Base-by-base conservation (phyloP, 2,329 filamentous ascomycete genomes). In the Colletotrichum sp. region DNA sequence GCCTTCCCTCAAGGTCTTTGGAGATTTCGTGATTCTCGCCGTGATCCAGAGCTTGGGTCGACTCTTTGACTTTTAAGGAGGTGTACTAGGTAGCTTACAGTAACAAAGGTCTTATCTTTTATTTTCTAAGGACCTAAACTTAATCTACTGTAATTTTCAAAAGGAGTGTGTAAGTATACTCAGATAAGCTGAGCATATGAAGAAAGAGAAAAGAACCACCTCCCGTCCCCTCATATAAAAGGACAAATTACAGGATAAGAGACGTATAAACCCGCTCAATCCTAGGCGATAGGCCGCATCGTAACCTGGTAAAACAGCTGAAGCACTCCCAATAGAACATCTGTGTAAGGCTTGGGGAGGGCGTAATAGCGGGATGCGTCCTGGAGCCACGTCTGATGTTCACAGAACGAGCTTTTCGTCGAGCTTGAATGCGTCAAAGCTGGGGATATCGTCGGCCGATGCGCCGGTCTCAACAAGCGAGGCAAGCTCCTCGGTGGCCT, bases 391-490 rank as follows among this genome's bases (percentile, higher is more conserved):
- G 61, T 34, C 61, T 72, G 61, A 60, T 58, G 26, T 67, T 72
- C 15, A 72, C 61, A 72, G 48, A 60, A 67, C 69, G n/a, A 72
- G 69, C 69, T 26, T 60, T 58, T 58, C 6, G 21, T 67, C 61
- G 43, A 72, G 69, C 69, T 72, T 72, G 48, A 72, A 72, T n/a
- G 0, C 61, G 30, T 67, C 34, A 60, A 67, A 10, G 69, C 69
- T 67, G 26, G 69, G 16, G 2, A 72, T 67, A 9, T 72, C 69
- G 48, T 72, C 34, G 61, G 69, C 69, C 10, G 69, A 72, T 48
- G 69, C 69, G 48, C 69, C 69, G 0, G 34, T 34, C 48, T 12
- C 1, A 5, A 72, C 4, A 32, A 72, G 34, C 69, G 69, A 67
- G 48, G 16, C 2, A 57, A 72, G 8, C 61, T 72, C 69, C 3